phyloP scores from a whole-genome alignment of 1,284 basidiomycete genomes.

The Exobasidium rhododendri region DNA sequence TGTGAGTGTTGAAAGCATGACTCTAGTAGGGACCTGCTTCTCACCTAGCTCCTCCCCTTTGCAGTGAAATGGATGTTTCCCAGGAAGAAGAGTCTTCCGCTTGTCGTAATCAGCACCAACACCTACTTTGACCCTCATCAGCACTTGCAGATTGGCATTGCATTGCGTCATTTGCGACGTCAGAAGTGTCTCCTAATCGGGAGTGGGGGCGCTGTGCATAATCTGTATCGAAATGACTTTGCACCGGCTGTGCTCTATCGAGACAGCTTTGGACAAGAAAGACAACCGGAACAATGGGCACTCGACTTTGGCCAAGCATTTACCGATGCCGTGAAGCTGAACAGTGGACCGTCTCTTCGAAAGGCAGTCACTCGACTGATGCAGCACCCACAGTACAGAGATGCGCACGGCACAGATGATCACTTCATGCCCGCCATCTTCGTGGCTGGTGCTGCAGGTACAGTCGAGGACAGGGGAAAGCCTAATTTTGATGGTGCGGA shows the following conservation, averaged over 20 bases:
- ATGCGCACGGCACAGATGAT: slow-evolving; percentile 46
- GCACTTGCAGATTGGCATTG: slow-evolving; percentile 34
- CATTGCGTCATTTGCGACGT: slow-evolving; percentile 29
- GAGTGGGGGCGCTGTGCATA: slow-evolving; percentile 44
- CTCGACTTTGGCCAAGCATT: slow-evolving; percentile 41
- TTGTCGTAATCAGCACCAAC: slow-evolving; percentile 31
- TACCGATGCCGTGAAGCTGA: slow-evolving; percentile 30
- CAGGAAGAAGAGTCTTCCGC: slow-evolving; percentile 30
- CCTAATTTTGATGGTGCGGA: slow-evolving; percentile 40
- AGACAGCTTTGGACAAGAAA: slow-evolving; percentile 38
- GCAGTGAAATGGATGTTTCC: slow-evolving; percentile 44
- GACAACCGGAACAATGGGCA: slow-evolving; percentile 40
- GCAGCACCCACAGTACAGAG: slow-evolving; percentile 39
- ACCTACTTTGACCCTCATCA: slow-evolving; percentile 35
- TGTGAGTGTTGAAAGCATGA: slow-evolving; percentile 8
- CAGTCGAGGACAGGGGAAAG: slow-evolving; percentile 27
- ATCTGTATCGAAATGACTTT: slow-evolving; percentile 44
- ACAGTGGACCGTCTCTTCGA: slow-evolving; percentile 29
- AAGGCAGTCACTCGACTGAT: slow-evolving; percentile 36
- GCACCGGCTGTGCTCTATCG: slow-evolving; percentile 27
- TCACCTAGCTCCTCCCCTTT: slow-evolving; percentile 1
- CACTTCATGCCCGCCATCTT: slow-evolving; percentile 39
- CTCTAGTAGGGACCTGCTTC: neutral
- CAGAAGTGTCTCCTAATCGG: slow-evolving; percentile 38
- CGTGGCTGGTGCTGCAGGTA: slow-evolving; percentile 39